phyloP scores from a whole-genome alignment of 2,329 filamentous ascomycete species.

The Botrytis tulipae region DNA sequence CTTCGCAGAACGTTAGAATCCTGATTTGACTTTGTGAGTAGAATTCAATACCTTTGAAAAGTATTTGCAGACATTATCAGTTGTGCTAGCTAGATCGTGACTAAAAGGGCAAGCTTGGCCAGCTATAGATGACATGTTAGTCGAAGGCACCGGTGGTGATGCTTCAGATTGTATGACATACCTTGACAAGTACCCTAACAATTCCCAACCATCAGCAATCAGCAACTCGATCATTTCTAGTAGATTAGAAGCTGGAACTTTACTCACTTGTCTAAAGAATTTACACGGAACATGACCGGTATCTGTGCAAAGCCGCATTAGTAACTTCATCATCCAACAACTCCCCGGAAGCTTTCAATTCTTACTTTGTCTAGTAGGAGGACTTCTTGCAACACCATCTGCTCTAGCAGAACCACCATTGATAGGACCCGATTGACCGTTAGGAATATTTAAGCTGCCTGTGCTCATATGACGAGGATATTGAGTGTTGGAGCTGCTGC shows the following conservation, averaged over 20 bases:
- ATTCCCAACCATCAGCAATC: background rate
- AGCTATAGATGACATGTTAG: conserved; percentile 46
- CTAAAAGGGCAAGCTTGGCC: conserved; percentile 95
- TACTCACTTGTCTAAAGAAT: conserved; percentile 22
- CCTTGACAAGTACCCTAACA: conserved; percentile 23
- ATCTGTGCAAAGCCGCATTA: conserved; percentile 19
- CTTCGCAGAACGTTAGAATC: conserved; percentile 48
- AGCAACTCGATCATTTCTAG: background rate
- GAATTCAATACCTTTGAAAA: conserved; percentile 78
- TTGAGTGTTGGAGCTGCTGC: conserved; percentile 19
- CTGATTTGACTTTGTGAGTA: background rate
- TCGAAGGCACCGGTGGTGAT: conserved; percentile 48
- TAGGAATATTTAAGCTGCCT: conserved; percentile 19
- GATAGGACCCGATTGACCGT: conserved; percentile 10
- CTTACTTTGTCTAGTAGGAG: conserved; percentile 23
- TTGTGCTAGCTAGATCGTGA: conserved; percentile 81
- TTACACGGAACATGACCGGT: conserved; percentile 23
- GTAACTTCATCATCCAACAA: background rate
- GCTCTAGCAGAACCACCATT: conserved; percentile 6
- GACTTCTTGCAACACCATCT: conserved; percentile 21
- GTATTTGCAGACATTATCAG: conserved; percentile 95
- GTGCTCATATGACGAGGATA: conserved; percentile 23
- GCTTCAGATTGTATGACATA: background rate
- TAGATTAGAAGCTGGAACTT: background rate
- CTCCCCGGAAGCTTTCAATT: background rate